Base-by-base conservation (phyloP, 345 rosid species). In the sweet orange (Citrus sinensis) region DNA sequence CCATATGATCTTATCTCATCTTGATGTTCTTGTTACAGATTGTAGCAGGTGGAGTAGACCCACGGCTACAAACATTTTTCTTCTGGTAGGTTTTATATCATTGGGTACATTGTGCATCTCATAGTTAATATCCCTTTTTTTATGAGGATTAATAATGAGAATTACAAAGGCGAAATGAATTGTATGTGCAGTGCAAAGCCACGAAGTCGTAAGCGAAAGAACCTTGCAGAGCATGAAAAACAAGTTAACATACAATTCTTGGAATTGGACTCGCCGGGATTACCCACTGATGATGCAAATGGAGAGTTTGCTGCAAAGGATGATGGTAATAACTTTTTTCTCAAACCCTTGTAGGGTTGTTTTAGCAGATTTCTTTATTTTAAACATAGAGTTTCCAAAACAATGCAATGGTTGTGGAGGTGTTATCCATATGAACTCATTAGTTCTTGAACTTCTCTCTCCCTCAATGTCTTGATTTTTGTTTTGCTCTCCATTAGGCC, bases 211-310 rank as follows among this genome's bases (percentile, higher is more conserved):
- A 82, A 83, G 76, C 81, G 70, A 59, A 90, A 74, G 82, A 78
- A 67, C 71, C 87, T 80, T 74, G 67, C 63, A 76, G 87, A 78
- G 39, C 64, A 81, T 67, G 74, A 69, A 71, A 89, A 84, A 86
- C 86, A 81, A 82, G 88, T 77, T 66, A 86, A 76, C 10, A 80
- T 90, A 76, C 81, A 81, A 80, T 86, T 91, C 80, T 83, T 93
- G 87, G 92, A 89, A 74, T 30, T 93, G 85, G 94, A 90, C 81
- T 83, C 93, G 13, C 88, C 92, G 69, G 82, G 70, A 70, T 81
- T 83, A 71, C 83, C 78, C 54, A 49, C 69, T 19, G 91, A 83
- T 71, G 79, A 80, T 73, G 71, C 70, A 80, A 81, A 73, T 71
- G 84, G 74, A 73, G 90, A 80, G 73, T 25, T 63, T 60, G 51